Percentiles rank a stretch among this genome's conserved stretches.
phyloP scores from a whole-genome alignment of 371 early-diverging fungal species.

The Haplosporangium sp. region DNA sequence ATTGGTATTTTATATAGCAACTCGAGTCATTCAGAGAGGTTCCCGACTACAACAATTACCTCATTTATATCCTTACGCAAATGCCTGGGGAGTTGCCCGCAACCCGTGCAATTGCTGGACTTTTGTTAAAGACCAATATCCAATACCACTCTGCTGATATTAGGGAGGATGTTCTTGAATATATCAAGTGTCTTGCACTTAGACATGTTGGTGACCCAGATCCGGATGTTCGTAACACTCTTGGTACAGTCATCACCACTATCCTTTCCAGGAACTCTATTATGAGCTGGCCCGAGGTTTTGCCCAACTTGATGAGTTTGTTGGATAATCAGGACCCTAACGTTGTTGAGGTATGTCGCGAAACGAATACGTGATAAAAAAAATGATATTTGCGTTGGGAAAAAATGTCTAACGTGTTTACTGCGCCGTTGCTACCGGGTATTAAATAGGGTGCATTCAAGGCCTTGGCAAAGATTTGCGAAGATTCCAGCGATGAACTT shows the following conservation, averaged over 20 bases:
- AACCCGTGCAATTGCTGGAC: conserved; percentile 87
- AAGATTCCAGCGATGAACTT: conserved; percentile 87
- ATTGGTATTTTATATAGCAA: conserved; percentile 63
- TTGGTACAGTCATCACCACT: conserved; percentile 90
- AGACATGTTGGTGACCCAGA: conserved; percentile 81
- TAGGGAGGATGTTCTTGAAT: conserved; percentile 74
- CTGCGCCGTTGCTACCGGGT: background rate
- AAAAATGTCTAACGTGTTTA: conserved; percentile 2
- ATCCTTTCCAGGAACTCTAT: conserved; percentile 78
- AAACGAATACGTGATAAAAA: background rate
- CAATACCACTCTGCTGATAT: conserved; percentile 70
- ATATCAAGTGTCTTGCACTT: conserved; percentile 80
- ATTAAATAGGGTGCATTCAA: conserved; percentile 81
- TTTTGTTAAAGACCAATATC: conserved; percentile 90
- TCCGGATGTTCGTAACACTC: conserved; percentile 71
- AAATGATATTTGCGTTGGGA: background rate
- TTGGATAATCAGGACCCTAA: conserved; percentile 75
- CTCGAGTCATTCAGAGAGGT: conserved; percentile 86
- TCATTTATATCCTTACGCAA: conserved; percentile 86
- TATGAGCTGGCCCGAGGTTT: conserved; percentile 85
- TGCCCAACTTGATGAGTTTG: conserved; percentile 80
- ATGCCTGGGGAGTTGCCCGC: conserved; percentile 73
- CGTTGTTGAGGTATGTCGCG: conserved; percentile 77
- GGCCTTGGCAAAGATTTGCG: conserved; percentile 92
- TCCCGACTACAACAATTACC: conserved; percentile 91